Base-by-base conservation (phyloP, 495 filamentous ascomycete genomes). In the Penicillium pulvis region DNA sequence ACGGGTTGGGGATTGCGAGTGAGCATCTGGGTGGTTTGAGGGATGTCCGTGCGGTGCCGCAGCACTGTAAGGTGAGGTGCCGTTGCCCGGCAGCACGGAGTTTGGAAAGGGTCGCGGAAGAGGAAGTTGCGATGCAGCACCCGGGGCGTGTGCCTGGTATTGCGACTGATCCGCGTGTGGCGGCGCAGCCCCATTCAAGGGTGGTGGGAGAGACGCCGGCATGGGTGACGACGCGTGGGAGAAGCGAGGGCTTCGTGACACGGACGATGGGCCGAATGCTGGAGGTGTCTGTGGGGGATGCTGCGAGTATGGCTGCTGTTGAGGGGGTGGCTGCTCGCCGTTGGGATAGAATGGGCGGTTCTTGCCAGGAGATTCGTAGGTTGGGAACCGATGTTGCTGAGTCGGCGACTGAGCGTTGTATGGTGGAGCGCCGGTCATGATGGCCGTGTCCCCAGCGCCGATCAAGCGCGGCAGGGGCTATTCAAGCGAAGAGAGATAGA, bases 281-380 rank as follows among this genome's bases (percentile, higher is more conserved):
- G 67, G 83, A 55, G 73, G 82, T 59, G 68, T 84, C 74, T 70
- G 86, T 68, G 67, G 86, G 75, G 67, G 83, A 55, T 72, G 75
- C 36, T 73, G 74, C 30, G 71, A 77, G 65, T 85, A 86, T 56
- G 56, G 67, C 44, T 53, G 61, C 12, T 60, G 60, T 36, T 55
- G 57, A 47, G 57, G 59, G 26, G 52, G 63, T 10, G 57, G 62
- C 36, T 65, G 67, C 20, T 82, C 85, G 76, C 85, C 85, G 72
- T 81, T 85, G 59, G 82, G 81, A 63, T 81, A 78, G 46, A 70
- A 79, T 36, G 73, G 67, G 61, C 77, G 81, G 60, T 71, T 71
- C 77, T 85, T 82, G 70, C 67, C 72, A 45, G 75, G 78, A 57
- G 73, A 71, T 41, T 72, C 78, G 60, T 75, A 76, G 58, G 64